phyloP scores from a whole-genome alignment of 441 rosid genomes.

The Corymbia citriodora region DNA sequence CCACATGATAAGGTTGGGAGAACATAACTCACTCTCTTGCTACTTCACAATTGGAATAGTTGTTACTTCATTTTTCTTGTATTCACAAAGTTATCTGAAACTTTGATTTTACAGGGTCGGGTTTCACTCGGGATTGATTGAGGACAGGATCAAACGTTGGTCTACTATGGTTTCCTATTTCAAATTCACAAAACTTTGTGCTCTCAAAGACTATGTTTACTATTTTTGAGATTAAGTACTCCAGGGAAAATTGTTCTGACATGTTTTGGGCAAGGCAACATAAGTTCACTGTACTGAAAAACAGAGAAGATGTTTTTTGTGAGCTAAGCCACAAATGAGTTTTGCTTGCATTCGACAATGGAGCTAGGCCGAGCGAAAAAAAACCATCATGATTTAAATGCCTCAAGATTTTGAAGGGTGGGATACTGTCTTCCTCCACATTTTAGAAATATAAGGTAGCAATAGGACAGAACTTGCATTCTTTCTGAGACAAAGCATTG shows the following conservation, averaged over 20 bases:
- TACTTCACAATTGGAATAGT: not conserved
- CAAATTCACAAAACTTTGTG: not conserved
- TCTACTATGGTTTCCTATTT: not conserved
- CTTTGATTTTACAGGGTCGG: fast-evolving
- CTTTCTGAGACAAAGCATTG: not conserved
- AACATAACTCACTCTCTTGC: not conserved
- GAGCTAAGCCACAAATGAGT: not conserved
- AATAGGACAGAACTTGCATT: not conserved
- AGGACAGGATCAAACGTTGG: not conserved
- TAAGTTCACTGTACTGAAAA: not conserved
- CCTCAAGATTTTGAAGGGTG: not conserved
- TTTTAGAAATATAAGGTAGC: not conserved
- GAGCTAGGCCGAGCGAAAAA: not conserved
- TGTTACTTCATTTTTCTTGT: not conserved
- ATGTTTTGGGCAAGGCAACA: not conserved
- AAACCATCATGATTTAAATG: not conserved
- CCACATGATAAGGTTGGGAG: not conserved
- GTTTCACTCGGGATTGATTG: not conserved
- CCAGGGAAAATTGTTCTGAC: not conserved
- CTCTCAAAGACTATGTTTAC: not conserved
- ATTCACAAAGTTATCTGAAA: not conserved
- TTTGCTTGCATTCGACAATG: not conserved
- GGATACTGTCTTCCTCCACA: not conserved
- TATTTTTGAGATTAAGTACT: not conserved
- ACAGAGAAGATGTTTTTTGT: no score